Conservation (phyloP, 495 filamentous ascomycete species). For the Letharia columbiana region DNA sequence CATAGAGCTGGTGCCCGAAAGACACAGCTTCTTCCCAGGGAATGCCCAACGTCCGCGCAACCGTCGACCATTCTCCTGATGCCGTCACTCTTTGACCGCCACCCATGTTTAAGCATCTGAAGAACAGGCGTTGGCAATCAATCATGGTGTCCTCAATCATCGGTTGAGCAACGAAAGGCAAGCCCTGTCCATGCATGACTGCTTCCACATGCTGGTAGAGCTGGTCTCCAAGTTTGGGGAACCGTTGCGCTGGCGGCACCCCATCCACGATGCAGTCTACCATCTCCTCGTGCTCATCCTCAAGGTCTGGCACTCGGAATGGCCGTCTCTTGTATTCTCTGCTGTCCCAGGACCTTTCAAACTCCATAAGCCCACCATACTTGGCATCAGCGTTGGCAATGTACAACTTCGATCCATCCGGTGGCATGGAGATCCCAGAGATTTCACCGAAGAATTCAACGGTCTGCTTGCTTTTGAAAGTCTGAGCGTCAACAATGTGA, state of each 20-base stretch:
- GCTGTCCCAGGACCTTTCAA: conserved; percentile 36
- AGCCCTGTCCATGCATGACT: neutral
- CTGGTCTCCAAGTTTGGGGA: neutral
- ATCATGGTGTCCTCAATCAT: neutral
- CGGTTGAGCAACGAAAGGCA: neutral
- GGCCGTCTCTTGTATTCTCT: conserved; percentile 5
- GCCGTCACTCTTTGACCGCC: neutral
- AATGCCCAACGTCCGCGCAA: neutral
- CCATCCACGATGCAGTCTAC: conserved; percentile 1
- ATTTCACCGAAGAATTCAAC: conserved; percentile 83
- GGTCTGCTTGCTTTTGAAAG: conserved; percentile 59
- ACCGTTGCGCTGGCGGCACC: neutral
- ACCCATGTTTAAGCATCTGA: neutral
- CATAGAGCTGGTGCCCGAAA: neutral
- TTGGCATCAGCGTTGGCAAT: conserved; percentile 66
- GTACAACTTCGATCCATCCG: conserved; percentile 62
- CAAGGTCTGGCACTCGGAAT: neutral
- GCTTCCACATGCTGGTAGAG: neutral
- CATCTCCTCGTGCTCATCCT: conserved; percentile 1
- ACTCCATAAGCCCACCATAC: conserved; percentile 73
- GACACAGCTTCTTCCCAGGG: neutral
- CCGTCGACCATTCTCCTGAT: neutral
- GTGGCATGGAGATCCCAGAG: conserved; percentile 64
- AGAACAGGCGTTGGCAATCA: neutral
- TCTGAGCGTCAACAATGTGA: conserved; percentile 65